Conservation (phyloP, 176 grass and related monocot genomes). For the Eleusine coracana region DNA sequence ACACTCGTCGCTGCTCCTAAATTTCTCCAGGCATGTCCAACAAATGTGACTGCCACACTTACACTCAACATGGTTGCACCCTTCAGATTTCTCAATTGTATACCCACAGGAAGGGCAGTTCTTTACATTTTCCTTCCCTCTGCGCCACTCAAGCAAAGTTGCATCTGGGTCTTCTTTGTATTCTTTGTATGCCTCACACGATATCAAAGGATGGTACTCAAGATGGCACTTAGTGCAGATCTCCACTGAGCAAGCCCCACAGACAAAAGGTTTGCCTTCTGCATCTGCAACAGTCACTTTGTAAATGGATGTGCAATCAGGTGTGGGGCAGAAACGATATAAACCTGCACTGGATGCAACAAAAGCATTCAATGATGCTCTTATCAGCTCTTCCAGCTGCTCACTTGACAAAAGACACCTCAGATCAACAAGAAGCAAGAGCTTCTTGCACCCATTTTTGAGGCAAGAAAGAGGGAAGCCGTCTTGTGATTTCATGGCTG, state of each 20-base stretch:
- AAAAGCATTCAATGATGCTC: conserved; percentile 69
- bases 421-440: conserved; percentile 64
- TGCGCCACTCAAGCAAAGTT: conserved; percentile 71
- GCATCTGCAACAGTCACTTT: conserved; percentile 40
- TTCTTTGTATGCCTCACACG: conserved; percentile 76
- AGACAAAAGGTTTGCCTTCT: conserved; percentile 63
- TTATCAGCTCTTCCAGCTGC: conserved; percentile 75
- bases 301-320: conserved; percentile 79
- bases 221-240: conserved; percentile 88
- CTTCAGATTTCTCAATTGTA: conserved; percentile 84
- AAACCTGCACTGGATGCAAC: conserved; percentile 63
- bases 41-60: conserved; percentile 84
- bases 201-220: conserved; percentile 77
- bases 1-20: conserved; percentile 67
- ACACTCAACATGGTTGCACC: conserved; percentile 90
- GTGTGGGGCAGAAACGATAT: conserved; percentile 77
- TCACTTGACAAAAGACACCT: conserved; percentile 59
- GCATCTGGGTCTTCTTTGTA: conserved; percentile 82
- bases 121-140: conserved; percentile 80
- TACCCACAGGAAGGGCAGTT: conserved; percentile 69
- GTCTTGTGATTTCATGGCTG: conserved; percentile 64
- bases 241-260: conserved; percentile 75
- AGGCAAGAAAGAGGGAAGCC: conserved; percentile 78
- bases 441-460: conserved; percentile 67
- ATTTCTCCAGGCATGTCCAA: conserved; percentile 77